phyloP scores from a whole-genome alignment of 139 green algal genomes.

The Parachlorella kessleri region DNA sequence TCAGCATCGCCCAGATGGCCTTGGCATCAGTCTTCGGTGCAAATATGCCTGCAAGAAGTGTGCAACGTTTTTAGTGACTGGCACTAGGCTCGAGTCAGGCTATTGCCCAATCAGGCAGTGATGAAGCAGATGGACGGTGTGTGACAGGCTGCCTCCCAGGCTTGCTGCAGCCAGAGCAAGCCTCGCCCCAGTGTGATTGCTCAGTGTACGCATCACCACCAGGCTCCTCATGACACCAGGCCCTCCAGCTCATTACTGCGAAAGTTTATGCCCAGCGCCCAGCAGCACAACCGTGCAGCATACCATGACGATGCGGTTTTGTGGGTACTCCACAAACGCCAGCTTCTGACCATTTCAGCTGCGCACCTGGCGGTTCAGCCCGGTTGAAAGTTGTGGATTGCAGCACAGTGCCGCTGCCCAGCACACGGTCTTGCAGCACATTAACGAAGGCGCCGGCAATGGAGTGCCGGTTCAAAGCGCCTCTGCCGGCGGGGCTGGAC shows the following conservation, averaged over 20 bases:
- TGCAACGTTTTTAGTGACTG: background rate
- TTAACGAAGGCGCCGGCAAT: background rate
- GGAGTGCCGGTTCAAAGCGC: background rate
- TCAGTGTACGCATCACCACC: background rate
- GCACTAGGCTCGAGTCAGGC: background rate
- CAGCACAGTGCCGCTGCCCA: conserved; percentile 4
- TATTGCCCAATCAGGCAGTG: background rate
- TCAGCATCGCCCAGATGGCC: conserved; percentile 51
- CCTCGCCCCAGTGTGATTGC: too few species aligned
- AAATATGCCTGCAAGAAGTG: conserved; percentile 32
- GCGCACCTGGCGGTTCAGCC: background rate
- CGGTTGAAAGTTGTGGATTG: background rate
- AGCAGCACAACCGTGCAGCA: too few species aligned
- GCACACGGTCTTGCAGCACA: background rate
- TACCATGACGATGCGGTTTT: too few species aligned
- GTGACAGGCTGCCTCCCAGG: background rate
- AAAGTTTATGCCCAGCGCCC: too few species aligned
- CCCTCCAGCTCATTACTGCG: too few species aligned
- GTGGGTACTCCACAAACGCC: too few species aligned
- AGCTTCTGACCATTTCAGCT: too few species aligned
- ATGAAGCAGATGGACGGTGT: background rate
- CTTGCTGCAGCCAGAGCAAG: background rate
- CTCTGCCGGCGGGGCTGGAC: background rate
- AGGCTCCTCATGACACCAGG: background rate
- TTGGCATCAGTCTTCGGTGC: conserved; percentile 35